Percentiles rank a stretch among this genome's conserved stretches.
Evolutionary conservation across 2,329 filamentous ascomycete species (phyloP).

Genomic region (Fusarium burgessii): DNA sequence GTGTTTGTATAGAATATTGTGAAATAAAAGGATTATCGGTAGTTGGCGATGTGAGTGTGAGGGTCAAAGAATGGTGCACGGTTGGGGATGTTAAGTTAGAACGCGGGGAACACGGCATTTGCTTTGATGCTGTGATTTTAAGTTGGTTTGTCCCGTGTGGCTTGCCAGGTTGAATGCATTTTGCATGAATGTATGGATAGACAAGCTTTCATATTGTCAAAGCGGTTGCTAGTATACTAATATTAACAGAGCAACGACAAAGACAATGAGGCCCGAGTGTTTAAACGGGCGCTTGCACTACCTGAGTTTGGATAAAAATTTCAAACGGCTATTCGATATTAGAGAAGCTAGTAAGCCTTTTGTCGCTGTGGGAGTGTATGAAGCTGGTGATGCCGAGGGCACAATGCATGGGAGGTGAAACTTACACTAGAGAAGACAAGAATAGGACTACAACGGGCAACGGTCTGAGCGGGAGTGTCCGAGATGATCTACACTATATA

Average conservation of each 20-base stretch:
- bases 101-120: background rate
- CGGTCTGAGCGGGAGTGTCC: background rate
- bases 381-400: background rate
- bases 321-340: background rate
- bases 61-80: conserved; percentile 4
- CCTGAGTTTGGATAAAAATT: background rate
- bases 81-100: conserved; percentile 4
- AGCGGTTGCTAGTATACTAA: background rate
- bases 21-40: background rate
- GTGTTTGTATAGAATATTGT: conserved; percentile 22
- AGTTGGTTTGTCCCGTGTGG: conserved; percentile 11
- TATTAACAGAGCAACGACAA: background rate
- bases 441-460: background rate
- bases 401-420: background rate
- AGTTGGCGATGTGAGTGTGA: conserved; percentile 10
- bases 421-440: background rate
- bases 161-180: background rate
- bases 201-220: conserved; percentile 7
- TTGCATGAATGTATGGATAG: background rate
- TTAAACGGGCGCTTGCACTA: background rate
- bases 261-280: background rate
- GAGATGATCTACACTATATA: background rate
- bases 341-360: background rate
- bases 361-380: background rate
- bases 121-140: conserved; percentile 5